These are phyloP conservation scores for Exobasidium cylindrosporum DNA, from an alignment of 1,284 basidiomycete species.

Conservation along the genomic window DNA sequence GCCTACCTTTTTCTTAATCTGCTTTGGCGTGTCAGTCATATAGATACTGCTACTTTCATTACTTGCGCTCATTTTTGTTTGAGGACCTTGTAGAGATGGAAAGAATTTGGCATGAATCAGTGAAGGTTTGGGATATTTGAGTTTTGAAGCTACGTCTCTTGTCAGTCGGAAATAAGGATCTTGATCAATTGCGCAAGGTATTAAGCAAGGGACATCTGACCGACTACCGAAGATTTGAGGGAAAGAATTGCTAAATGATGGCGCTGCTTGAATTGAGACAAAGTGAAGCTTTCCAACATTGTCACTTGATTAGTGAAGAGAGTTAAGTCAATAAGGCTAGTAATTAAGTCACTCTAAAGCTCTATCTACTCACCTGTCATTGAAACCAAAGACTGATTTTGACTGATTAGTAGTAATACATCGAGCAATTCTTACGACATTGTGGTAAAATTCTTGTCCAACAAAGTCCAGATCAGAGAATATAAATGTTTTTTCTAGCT, in stretches of 20 bases:
- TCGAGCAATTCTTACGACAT: constrained; percentile 86
- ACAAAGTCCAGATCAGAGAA: constrained; percentile 89
- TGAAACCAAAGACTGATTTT: constrained; percentile 94
- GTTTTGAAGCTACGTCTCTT: constrained; percentile 84
- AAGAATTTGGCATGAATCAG: constrained; percentile 96
- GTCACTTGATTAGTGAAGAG: constrained; percentile 64
- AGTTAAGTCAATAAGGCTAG: no score
- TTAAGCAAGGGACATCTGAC: constrained; percentile 83
- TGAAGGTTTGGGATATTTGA: constrained; percentile 93
- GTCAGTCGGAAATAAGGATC: constrained; percentile 90
- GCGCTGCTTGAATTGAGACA: constrained; percentile 92
- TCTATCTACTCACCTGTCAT: constrained; percentile 56
- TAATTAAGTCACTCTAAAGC: not conserved
- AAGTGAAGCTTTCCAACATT: constrained; percentile 99
- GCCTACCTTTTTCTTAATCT: constrained; percentile 98
- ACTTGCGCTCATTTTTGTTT: constrained; percentile 98
- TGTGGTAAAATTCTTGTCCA: constrained; percentile 86
- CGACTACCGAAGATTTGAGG: constrained; percentile 90
- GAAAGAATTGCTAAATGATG: constrained; percentile 97
- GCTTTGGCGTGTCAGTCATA: constrained; percentile 87
- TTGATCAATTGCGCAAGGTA: constrained; percentile 98
- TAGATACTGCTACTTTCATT: constrained; percentile 85
- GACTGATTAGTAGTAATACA: constrained; percentile 90
- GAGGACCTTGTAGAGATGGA: constrained; percentile 92
- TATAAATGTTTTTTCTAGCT: constrained; percentile 91